These are phyloP conservation scores for Calonectria leucothoes DNA, from an alignment of 2,329 filamentous ascomycete species.

Conservation along the genomic window DNA sequence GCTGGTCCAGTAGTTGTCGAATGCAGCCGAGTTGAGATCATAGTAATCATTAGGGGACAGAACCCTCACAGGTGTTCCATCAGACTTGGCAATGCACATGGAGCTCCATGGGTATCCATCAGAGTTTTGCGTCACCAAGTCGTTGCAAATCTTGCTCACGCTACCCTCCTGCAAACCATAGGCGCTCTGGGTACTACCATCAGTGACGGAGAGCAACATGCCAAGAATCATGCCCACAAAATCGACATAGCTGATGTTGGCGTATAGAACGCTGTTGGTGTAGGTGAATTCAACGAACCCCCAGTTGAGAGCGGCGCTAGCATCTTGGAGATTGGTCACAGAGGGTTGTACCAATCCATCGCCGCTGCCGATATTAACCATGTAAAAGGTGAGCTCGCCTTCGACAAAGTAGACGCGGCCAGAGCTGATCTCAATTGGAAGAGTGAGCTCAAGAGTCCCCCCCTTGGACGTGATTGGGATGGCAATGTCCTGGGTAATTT, in stretches of 20 bases:
- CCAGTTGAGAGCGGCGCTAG: conserved; percentile 58
- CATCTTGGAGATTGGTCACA: conserved; percentile 55
- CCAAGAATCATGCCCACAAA: conserved; percentile 64
- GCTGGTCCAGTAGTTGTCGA: conserved; percentile 55
- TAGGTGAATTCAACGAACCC: conserved; percentile 63
- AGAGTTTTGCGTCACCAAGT: conserved; percentile 48
- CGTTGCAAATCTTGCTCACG: conserved; percentile 54
- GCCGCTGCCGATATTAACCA: conserved; percentile 45
- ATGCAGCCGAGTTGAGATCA: conserved; percentile 47
- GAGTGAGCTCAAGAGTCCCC: conserved; percentile 49
- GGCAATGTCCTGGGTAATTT: conserved; percentile 53
- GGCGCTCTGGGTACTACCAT: conserved; percentile 51
- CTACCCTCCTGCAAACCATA: conserved; percentile 52
- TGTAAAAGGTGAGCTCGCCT: conserved; percentile 55
- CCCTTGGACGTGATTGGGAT: conserved; percentile 55
- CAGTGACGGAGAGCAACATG: conserved; percentile 55
- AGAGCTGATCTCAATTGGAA: conserved; percentile 54
- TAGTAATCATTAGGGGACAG: conserved; percentile 57
- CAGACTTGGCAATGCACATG: conserved; percentile 53
- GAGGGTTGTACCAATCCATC: conserved; percentile 62
- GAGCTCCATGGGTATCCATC: conserved; percentile 58
- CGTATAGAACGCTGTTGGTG: conserved; percentile 53
- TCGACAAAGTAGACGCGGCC: conserved; percentile 60
- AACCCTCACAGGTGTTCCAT: conserved; percentile 55
- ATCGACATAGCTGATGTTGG: conserved; percentile 61